A percentile compares a stretch with the other conserved stretches of the same genome.
phyloP scores from a whole-genome alignment of 2,329 filamentous ascomycete species.

The Aspergillus amoenus region DNA sequence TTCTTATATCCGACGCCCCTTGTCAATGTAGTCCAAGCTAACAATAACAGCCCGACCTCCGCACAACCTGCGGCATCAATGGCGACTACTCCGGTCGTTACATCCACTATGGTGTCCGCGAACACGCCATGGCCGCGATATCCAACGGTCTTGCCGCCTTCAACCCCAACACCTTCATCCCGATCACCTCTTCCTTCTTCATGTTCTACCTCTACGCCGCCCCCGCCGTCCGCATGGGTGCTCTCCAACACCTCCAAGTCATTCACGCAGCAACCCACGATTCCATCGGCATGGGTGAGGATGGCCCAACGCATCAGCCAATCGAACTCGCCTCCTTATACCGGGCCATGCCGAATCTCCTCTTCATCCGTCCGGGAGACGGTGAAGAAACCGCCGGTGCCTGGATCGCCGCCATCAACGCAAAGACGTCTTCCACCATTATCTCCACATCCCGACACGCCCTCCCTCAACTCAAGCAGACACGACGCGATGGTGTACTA shows the following conservation, averaged over 20 bases:
- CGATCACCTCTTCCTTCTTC: slow-evolving; percentile 61
- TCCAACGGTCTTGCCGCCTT: slow-evolving; percentile 72
- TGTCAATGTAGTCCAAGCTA: slow-evolving; percentile 1
- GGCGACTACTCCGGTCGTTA: slow-evolving; percentile 53
- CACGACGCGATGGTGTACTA: slow-evolving; percentile 38
- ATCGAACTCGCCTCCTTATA: slow-evolving; percentile 58
- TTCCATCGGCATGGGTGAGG: slow-evolving; percentile 59
- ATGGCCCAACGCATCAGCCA: slow-evolving; percentile 64
- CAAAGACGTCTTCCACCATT: slow-evolving; percentile 42
- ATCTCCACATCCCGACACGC: slow-evolving; percentile 47
- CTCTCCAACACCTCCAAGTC: slow-evolving; percentile 54
- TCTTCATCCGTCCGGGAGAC: slow-evolving; percentile 61
- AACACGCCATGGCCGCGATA: slow-evolving; percentile 70
- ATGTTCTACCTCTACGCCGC: slow-evolving; percentile 63
- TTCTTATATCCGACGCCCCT: not conserved
- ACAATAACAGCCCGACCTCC: slow-evolving; percentile 26
- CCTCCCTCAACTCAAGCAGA: slow-evolving; percentile 40
- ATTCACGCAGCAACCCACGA: slow-evolving; percentile 65
- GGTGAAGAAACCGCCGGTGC: slow-evolving; percentile 55
- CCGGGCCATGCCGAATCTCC: slow-evolving; percentile 62
- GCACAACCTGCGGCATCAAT: slow-evolving; percentile 37
- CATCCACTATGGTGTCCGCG: slow-evolving; percentile 60
- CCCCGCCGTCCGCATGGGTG: slow-evolving; percentile 61
- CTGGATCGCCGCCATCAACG: slow-evolving; percentile 41
- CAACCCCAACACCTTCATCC: slow-evolving; percentile 55